Base-by-base conservation (phyloP, 495 filamentous ascomycete genomes). In the Aspergillus kassunensis region DNA sequence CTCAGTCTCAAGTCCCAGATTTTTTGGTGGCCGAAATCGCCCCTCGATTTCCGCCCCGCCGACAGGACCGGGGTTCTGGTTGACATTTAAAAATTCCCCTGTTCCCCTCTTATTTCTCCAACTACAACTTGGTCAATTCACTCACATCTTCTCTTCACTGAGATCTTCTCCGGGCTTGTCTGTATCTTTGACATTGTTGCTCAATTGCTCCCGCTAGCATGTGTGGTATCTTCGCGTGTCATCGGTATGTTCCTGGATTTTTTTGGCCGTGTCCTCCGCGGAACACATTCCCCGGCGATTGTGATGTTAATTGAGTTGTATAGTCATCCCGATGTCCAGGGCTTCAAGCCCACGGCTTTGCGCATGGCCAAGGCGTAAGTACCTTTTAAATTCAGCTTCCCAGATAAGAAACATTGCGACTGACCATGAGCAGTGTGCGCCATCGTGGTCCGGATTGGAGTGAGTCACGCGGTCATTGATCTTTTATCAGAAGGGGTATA, bases 381-480 rank as follows among this genome's bases (percentile, higher is more conserved):
- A 33, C 46, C 29, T 24, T 19, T n/a, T 42, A 41, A 10, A 33
- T 51, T 33, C 18, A 29, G 10, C 41, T 15, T 39, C 34, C 52
- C 37, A 53, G 43, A 37, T 36, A 45, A 48, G 34, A 29, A 61
- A 49, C 45, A 35, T 62, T 59, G 64, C 68, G 69, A 65, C 71
- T 71, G 73, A 67, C 69, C 65, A 49, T 63, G 58, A 56, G 58
- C 66, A 95, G 90, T 69, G 83, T 95, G 61, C 90, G 93, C 60
- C 93, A 98, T 71, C 87, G 93, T 70, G 95, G 93, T 62, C 93
- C 95, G 58, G 93, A 98, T 80, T 97, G 93, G 93, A 97, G 91
- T 95, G 75, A 87, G 90, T 75, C 71, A 75, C 57, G 44, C 19
- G 16, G 58, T 37, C 30, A 37, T 54, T 19, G 44, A 41, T 18